Conservation (phyloP, 2,329 filamentous ascomycete genomes). For the Berkeleyomyces basicola region DNA sequence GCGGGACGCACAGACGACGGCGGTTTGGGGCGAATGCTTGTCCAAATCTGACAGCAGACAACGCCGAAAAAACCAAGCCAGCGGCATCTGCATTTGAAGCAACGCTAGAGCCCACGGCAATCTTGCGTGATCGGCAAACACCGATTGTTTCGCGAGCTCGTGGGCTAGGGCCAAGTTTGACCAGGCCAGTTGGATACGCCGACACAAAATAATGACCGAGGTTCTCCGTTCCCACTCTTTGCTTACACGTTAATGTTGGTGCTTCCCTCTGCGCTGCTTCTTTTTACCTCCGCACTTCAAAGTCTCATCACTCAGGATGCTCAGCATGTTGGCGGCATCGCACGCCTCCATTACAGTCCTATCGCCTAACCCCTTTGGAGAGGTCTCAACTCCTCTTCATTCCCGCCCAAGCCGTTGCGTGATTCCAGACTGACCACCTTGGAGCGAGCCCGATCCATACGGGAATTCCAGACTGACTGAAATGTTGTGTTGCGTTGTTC, state of each 20-base stretch:
- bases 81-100: neutral
- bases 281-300: neutral
- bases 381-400: neutral
- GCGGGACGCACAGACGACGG: neutral
- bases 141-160: neutral
- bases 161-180: neutral
- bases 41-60: neutral
- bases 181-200: neutral
- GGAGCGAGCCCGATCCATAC: neutral
- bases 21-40: neutral
- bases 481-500: neutral
- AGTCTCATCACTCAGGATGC: neutral
- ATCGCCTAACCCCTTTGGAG: neutral
- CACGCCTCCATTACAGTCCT: neutral
- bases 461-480: neutral
- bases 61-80: neutral
- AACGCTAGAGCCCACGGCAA: neutral
- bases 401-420: neutral
- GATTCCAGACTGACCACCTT: neutral
- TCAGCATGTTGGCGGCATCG: neutral
- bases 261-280: neutral
- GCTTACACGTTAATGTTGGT: neutral
- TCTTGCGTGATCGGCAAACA: neutral
- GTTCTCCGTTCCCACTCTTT: neutral
- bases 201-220: neutral